These are phyloP conservation scores for Backusella tuberculispora DNA, from an alignment of 192 early-diverging fungal species.

Conservation along the genomic window DNA sequence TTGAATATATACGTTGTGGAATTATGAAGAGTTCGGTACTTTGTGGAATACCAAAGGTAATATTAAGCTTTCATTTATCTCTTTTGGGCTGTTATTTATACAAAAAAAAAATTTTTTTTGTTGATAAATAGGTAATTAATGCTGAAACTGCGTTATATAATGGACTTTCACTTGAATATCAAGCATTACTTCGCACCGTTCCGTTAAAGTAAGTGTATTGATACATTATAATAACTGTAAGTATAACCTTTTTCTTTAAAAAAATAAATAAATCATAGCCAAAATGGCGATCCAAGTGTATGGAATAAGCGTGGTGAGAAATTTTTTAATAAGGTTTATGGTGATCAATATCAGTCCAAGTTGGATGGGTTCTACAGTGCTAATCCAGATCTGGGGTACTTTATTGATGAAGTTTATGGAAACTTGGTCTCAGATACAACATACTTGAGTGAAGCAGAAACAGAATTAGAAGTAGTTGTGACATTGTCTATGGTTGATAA, in stretches of 20 bases:
- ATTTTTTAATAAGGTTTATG: neutral
- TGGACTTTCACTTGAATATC: slow-evolving; percentile 3
- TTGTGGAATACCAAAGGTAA: slow-evolving; percentile 26
- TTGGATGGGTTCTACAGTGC: neutral
- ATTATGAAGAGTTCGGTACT: slow-evolving; percentile 19
- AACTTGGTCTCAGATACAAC: slow-evolving; percentile 23
- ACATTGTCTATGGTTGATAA: slow-evolving; percentile 3
- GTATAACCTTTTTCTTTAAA: neutral
- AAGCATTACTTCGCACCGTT: slow-evolving; percentile 4
- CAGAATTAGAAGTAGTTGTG: slow-evolving; percentile 16
- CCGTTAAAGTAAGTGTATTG: neutral
- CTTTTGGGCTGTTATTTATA: neutral
- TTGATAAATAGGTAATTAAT: slow-evolving; percentile 19
- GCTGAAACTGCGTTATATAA: slow-evolving; percentile 14
- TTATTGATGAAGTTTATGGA: slow-evolving; percentile 27
- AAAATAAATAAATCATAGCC: neutral
- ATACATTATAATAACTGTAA: neutral
- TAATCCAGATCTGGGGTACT: neutral
- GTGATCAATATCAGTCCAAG: neutral
- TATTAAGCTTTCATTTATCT: neutral
- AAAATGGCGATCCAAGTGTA: neutral
- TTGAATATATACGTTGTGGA: slow-evolving; percentile 18
- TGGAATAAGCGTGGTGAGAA: neutral
- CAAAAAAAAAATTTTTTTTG: no score
- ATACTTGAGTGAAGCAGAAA: slow-evolving; percentile 20